Base-by-base conservation (phyloP, 768 basidiomycete species). In the Termitomyces sp. region DNA sequence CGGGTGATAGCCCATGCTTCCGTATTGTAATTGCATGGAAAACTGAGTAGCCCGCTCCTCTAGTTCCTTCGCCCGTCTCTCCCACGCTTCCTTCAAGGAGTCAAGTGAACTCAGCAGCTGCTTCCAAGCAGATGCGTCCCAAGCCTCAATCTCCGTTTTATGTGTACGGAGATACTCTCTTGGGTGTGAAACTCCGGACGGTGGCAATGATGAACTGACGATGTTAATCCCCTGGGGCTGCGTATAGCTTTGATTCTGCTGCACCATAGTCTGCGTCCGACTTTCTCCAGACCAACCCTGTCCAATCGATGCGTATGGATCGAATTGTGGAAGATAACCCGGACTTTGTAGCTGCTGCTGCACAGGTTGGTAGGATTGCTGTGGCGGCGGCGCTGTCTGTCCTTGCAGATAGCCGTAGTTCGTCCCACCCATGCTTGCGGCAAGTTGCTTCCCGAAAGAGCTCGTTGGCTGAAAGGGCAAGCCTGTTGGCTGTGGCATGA, bases 51-150 rank as follows among this genome's bases (percentile, higher is more conserved):
- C 70, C 58, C 78, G 74, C 27, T 68, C 70, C 58, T 78, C 78
- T 16, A 88, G 70, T 61, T 88, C 85, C 51, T 72, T 74, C 68
- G 83, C 87, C 58, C 86, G 76, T 33, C 54, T 63, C 47, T 80
- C 81, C 91, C 91, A 93, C 1, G 86, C 79, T 24, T 72, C 70
- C 71, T 85, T 87, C 63, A 93, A 78, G 12, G 75, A 73, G 55
- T 91, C 87, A 59, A 91, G 88, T 0, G 80, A 65, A 58, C 71
- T 72, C 31, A 89, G 69, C 39, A 86, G 75, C 72, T 89, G 87
- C 69, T 86, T 90, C 89, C 89, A 91, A 13, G 86, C 73, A 58
- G 81, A 82, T 7, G 71, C 39, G 63, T 91, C 86, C 89, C 89
- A 91, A 7, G 80, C 73, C 63, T 91, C 91, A 30, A 93, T 76